A percentile compares a stretch with the other conserved stretches of the same genome.
Evolutionary conservation across 2,329 filamentous ascomycete genomes (phyloP).

Genomic region (Exophiala xenobiotica): DNA sequence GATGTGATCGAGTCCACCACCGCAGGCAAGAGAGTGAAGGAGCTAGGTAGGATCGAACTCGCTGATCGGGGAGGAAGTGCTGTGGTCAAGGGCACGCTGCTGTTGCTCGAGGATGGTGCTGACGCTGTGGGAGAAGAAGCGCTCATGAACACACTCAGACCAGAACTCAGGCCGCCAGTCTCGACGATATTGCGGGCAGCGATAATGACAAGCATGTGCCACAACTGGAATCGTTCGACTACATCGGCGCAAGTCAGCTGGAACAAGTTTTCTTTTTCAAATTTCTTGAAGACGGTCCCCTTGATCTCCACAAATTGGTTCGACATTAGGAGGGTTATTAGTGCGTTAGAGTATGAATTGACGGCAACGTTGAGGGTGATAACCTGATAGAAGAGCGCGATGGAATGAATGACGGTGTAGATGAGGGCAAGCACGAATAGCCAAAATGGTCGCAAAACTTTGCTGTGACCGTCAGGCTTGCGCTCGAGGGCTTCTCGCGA

Average conservation of each 20-base stretch:
- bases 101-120: slow-evolving; percentile 45
- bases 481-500: slow-evolving; percentile 89
- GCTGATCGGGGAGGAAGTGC: slow-evolving; percentile 51
- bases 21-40: slow-evolving; percentile 82
- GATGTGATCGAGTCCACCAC: slow-evolving; percentile 45
- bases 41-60: slow-evolving; percentile 78
- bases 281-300: slow-evolving; percentile 95
- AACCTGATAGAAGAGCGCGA: slow-evolving; percentile 92
- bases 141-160: slow-evolving; percentile 37
- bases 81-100: slow-evolving; percentile 55
- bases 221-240: slow-evolving; percentile 92
- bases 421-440: slow-evolving; percentile 84
- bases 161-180: slow-evolving; percentile 73
- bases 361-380: slow-evolving; percentile 97
- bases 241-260: slow-evolving; percentile 95
- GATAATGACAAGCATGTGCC: slow-evolving; percentile 96
- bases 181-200: slow-evolving; percentile 95
- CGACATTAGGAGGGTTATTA: slow-evolving; percentile 86
- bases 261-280: slow-evolving; percentile 96
- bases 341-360: slow-evolving; percentile 95
- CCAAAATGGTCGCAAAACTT: slow-evolving; percentile 81
- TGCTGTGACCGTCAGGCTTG: slow-evolving; percentile 83
- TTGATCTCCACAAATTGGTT: slow-evolving; percentile 99
- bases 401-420: slow-evolving; percentile 86
- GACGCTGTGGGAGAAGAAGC: slow-evolving; percentile 38